Evolutionary conservation across 1,284 basidiomycete species (phyloP), one percentile per base, ranked within the genome.

Genomic region (Rhodotorula sp.): DNA sequence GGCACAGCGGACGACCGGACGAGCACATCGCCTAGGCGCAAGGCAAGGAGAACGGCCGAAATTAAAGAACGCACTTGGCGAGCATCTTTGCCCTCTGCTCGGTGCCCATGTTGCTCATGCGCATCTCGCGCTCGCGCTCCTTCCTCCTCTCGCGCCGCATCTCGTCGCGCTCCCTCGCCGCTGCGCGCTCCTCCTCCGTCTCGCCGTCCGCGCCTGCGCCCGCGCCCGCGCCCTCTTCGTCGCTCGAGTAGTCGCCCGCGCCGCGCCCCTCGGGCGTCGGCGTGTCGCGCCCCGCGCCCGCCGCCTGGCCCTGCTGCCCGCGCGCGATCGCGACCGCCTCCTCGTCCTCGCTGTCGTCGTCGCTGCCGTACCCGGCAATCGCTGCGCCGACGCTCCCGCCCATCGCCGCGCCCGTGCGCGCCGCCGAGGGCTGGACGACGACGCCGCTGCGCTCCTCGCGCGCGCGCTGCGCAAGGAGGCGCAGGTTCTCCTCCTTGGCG

Each of bases 81-180:
- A 99, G 85, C 86, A 93, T 89, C 84, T 97, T 97, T 41, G 97
- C 94, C 10, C 97, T 88, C 81, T 93, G 91, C 83, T 99, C 97
- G 49, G 90, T 89, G 50, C 97, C 97, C 97, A 99, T 99, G 80
- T 98, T 98, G 82, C 88, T 94, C 94, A 99, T 97, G 70, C 97
- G 87, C 89, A 99, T 88, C 83, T 99, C 96, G 64, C 96, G 89
- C 84, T 99, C 95, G 49, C 95, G 88, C 81, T 99, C 93, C 69
- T 90, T 87, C 78, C 92, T 87, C 85, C 97, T 94, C 85, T 98
- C 94, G 66, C 87, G 85, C 66, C 96, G 88, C 87, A 98, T 93
- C 76, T 90, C 84, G 81, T 98, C 95, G 64, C 97, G 88, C 78
- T 97, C 87, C 79, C 87, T 87, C 63, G 89, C 89, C 13, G 92